A percentile compares a stretch with the other conserved stretches of the same genome.
phyloP scores from a whole-genome alignment of 805 yeast species.

The Torulaspora indica region DNA sequence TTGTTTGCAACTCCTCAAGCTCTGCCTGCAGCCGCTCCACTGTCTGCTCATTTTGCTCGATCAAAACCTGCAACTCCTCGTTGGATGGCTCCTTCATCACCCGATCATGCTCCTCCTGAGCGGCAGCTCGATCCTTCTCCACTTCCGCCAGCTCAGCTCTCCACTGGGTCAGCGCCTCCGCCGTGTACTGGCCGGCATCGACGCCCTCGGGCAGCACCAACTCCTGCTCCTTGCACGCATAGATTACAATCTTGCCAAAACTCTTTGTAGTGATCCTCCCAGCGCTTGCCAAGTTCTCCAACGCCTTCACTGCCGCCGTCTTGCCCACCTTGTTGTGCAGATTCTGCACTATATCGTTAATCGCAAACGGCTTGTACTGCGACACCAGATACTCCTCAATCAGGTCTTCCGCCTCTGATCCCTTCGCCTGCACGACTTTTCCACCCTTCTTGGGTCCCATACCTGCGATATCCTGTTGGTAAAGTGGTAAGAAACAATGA shows the following conservation, averaged over 20 bases:
- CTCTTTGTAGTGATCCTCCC: conserved; percentile 38
- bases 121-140: conserved; percentile 18
- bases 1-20: conserved; percentile 11
- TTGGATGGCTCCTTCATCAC: conserved; percentile 20
- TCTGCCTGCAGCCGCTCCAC: conserved; percentile 9
- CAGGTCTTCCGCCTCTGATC: conserved; percentile 33
- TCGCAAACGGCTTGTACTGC: conserved; percentile 47
- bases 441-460: conserved; percentile 20
- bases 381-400: conserved; percentile 39
- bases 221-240: conserved; percentile 40
- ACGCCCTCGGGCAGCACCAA: conserved; percentile 11
- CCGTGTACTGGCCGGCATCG: conserved; percentile 10
- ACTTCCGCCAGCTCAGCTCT: conserved; percentile 24
- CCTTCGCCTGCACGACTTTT: conserved; percentile 20
- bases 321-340: conserved; percentile 41
- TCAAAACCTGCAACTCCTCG: conserved; percentile 10
- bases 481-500: not conserved
- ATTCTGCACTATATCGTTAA: conserved; percentile 44
- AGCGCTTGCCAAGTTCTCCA: conserved; percentile 37
- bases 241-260: conserved; percentile 44
- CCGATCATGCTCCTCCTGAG: conserved; percentile 10
- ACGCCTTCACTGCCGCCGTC: conserved; percentile 35
- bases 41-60: conserved; percentile 8
- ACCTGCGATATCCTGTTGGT: not conserved
- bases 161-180: conserved; percentile 23